Evolutionary conservation across 495 filamentous ascomycete genomes (phyloP), one percentile per base, ranked within the genome.

Genomic region (Penicillium cinerascens): DNA sequence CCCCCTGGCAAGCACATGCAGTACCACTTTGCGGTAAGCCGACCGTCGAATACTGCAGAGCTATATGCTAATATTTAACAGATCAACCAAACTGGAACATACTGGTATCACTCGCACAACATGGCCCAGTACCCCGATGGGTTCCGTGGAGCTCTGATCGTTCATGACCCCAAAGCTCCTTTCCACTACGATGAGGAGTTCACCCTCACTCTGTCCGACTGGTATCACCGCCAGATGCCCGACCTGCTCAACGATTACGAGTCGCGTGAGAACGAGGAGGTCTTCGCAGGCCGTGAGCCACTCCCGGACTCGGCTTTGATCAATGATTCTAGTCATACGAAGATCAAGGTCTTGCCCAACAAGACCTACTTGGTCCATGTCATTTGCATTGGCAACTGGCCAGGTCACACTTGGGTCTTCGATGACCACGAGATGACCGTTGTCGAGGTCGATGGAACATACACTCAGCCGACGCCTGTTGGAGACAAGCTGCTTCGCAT

Each of bases 41-140:
- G 77, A 71, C 41, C 70, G 60, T 33, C 18, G 15, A 4, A 11
- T 7, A 44, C 11, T 47, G 4, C 6, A 15, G 17, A 1, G 4
- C 1, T 4, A 10, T 6, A 22, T 27, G 9, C 48, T 62, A 45
- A 58, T 6, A 78, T 71, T n/a, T 18, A 45, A 39, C 36, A 72
- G 87, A 66, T 86, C 20, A 71, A 87, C 47, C 86, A 91, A 72
- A 80, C 85, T 1, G 88, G 88, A 37, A 88, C 88, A 2, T 92
- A 89, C 73, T 92, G 89, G 89, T 92, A 92, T 61, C 88, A 92
- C 65, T 87, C 86, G 3, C 88, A 92, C 62, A 70, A 76, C 21
- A 73, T 71, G 54, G 85, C 78, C 1, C 88, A 92, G 59, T 92
- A 92, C 55, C 87, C 88, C 1, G 89, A 95, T 67, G 89, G 89